phyloP scores from a whole-genome alignment of 2,329 filamentous ascomycete species.

The Xylaria sp. region DNA sequence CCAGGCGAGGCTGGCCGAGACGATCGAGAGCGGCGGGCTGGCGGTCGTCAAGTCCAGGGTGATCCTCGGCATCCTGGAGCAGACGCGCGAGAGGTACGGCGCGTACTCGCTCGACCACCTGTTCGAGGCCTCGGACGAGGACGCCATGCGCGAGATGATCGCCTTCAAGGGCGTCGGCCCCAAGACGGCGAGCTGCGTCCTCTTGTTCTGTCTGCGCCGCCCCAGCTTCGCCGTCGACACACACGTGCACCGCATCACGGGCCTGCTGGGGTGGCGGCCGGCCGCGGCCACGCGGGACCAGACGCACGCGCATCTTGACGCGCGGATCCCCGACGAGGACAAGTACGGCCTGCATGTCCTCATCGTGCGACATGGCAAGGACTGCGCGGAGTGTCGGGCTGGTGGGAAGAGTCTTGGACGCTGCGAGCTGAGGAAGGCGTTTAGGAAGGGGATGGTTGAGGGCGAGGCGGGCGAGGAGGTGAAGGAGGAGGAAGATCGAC shows the following conservation, averaged over 20 bases:
- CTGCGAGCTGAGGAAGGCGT: conserved; percentile 56
- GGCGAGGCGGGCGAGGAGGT: conserved; percentile 34
- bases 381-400: conserved; percentile 58
- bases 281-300: conserved; percentile 54
- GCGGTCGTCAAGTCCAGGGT: conserved; percentile 77
- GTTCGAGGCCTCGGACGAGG: conserved; percentile 55
- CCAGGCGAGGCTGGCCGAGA: conserved; percentile 57
- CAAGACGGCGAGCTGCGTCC: conserved; percentile 64
- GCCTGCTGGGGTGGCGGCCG: conserved; percentile 61
- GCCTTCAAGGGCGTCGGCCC: conserved; percentile 62
- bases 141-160: conserved; percentile 62
- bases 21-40: conserved; percentile 77
- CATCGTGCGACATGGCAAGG: conserved; percentile 59
- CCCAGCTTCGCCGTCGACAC: conserved; percentile 64
- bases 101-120: conserved; percentile 61
- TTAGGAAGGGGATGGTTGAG: conserved; percentile 46
- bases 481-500: conserved; percentile 26
- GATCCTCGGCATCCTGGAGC: conserved; percentile 74
- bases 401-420: conserved; percentile 54
- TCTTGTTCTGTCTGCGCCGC: conserved; percentile 61
- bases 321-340: conserved; percentile 57
- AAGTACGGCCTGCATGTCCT: conserved; percentile 64
- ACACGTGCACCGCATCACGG: conserved; percentile 62
- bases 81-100: conserved; percentile 63
- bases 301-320: conserved; percentile 62